Evolutionary conservation across 768 basidiomycete species (phyloP).

Genomic region (Cantharellus cinnabarinus): DNA sequence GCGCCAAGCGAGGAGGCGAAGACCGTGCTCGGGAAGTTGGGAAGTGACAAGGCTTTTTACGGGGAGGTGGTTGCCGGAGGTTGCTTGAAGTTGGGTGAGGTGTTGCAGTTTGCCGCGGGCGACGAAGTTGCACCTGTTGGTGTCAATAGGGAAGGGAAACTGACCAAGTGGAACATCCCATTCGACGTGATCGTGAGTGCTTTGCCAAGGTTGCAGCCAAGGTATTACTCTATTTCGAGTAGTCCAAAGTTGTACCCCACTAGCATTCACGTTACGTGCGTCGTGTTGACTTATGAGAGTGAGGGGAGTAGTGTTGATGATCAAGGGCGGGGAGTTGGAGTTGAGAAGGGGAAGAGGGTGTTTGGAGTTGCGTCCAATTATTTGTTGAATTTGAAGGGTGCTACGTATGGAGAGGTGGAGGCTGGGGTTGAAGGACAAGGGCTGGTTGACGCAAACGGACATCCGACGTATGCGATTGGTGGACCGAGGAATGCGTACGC

Average conservation of each 20-base stretch:
- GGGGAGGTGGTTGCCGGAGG: constrained; percentile 52
- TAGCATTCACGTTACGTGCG: constrained; percentile 82
- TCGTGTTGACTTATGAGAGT: constrained; percentile 65
- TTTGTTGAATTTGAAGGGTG: constrained; percentile 76
- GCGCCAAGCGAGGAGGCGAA: constrained; percentile 68
- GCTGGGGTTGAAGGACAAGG: constrained; percentile 13
- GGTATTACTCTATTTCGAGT: constrained; percentile 97
- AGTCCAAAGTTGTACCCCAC: constrained; percentile 83
- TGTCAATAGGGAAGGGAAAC: constrained; percentile 36
- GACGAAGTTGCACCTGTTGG: constrained; percentile 40
- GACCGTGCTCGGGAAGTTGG: constrained; percentile 50
- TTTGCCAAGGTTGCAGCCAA: constrained; percentile 83
- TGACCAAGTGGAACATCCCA: constrained; percentile 75
- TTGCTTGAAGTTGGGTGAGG: constrained; percentile 81
- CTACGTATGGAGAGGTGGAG: constrained; percentile 35
- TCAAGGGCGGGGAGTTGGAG: no score
- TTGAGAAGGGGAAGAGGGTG: constrained; percentile 51
- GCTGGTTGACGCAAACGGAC: constrained; percentile 14
- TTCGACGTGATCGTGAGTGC: constrained; percentile 94
- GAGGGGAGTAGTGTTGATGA: background rate
- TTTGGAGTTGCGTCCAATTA: constrained; percentile 92
- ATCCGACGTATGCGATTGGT: constrained; percentile 64
- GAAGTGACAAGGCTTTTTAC: constrained; percentile 76
- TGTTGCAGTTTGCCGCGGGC: constrained; percentile 76
- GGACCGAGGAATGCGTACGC: constrained; percentile 77